Evolutionary conservation across 83 land plant genomes (phyloP).

Genomic region (Isoetes engelmannii): DNA sequence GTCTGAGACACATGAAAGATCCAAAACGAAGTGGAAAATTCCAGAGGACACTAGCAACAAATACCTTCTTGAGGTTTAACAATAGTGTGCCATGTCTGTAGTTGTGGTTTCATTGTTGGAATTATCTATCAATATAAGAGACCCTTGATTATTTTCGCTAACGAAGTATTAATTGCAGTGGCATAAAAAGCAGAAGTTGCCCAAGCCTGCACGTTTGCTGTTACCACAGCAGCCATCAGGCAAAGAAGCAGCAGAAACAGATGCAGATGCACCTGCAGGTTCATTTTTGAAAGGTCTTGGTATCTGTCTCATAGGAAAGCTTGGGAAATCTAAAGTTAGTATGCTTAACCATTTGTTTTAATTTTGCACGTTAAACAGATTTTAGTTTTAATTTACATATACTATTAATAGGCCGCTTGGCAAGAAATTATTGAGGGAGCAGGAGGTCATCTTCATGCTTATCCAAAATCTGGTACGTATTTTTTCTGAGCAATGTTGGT

Average conservation of each 20-base stretch:
- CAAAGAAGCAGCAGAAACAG: slow-evolving; percentile 8
- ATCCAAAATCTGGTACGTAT: no score
- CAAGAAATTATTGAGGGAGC: slow-evolving; percentile 49
- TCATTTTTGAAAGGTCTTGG: slow-evolving; percentile 44
- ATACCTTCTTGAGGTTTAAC: slow-evolving; percentile 61
- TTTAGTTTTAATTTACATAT: no score
- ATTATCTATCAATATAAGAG: no score
- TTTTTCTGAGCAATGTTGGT: no score
- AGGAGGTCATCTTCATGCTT: slow-evolving; percentile 44
- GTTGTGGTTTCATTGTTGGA: neutral
- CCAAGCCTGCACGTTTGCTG: slow-evolving; percentile 53
- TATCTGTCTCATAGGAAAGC: slow-evolving; percentile 45
- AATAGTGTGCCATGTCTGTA: neutral
- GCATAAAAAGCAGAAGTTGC: slow-evolving; percentile 63
- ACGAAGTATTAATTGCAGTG: no score
- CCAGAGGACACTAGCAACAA: slow-evolving; percentile 56
- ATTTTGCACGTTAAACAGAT: no score
- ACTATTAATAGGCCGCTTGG: slow-evolving; percentile 62
- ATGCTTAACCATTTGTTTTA: no score
- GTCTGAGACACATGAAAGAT: slow-evolving; percentile 55
- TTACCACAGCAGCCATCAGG: slow-evolving; percentile 31
- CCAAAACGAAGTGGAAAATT: slow-evolving; percentile 83
- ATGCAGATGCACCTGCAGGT: no score
- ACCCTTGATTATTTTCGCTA: no score
- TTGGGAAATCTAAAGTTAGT: slow-evolving; percentile 6